Conservation (phyloP, 495 filamentous ascomycete species). For the Clavariopsis aquatica region DNA sequence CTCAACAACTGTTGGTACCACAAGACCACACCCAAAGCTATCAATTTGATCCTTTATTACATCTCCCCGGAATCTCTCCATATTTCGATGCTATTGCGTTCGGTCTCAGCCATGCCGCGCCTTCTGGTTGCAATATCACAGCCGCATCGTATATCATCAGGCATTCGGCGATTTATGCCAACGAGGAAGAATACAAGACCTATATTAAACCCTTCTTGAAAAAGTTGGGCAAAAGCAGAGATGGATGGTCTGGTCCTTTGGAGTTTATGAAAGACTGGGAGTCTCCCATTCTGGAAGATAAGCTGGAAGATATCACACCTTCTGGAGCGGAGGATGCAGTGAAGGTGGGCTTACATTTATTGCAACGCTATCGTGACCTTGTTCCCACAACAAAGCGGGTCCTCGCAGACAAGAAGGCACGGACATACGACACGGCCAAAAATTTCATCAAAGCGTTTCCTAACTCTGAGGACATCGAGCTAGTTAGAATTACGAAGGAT, state of each 20-base stretch:
- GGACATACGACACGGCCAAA: constrained; percentile 11
- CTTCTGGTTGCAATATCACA: constrained; percentile 48
- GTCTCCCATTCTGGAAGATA: constrained; percentile 48
- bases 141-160: constrained; percentile 50
- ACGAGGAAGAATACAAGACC: constrained; percentile 52
- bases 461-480: constrained; percentile 3
- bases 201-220: constrained; percentile 52
- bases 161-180: constrained; percentile 54
- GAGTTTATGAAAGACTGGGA: constrained; percentile 49
- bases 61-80: constrained; percentile 52
- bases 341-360: constrained; percentile 3
- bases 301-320: constrained; percentile 46
- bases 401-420: constrained; percentile 14
- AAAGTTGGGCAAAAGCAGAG: constrained; percentile 48
- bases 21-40: too few relatives aligned
- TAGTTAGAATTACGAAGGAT: constrained; percentile 4
- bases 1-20: too few relatives aligned
- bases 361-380: constrained; percentile 3
- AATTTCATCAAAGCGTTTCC: constrained; percentile 4
- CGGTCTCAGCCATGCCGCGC: constrained; percentile 37
- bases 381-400: constrained; percentile 2
- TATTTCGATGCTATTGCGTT: constrained; percentile 54
- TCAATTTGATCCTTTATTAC: constrained; percentile 51
- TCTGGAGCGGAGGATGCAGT: constrained; percentile 8
- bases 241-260: constrained; percentile 42